Percentiles rank a stretch among this genome's conserved stretches.
These are phyloP conservation scores for Actinomortierella ambigua DNA, from an alignment of 371 early-diverging fungal genomes.

Conservation along the genomic window DNA sequence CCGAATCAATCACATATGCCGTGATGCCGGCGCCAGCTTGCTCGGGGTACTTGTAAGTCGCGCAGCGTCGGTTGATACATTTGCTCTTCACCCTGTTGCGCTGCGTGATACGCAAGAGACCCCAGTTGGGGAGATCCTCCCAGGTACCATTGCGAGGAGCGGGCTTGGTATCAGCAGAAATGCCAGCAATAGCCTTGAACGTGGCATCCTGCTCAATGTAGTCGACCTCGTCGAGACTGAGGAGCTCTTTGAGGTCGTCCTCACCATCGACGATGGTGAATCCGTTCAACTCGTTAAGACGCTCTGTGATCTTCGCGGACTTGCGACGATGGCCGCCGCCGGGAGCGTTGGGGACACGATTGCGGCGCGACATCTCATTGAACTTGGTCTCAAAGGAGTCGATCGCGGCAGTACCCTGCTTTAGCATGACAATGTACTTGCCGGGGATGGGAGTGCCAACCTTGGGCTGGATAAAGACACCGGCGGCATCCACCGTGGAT, in stretches of 20 bases:
- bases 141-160: constrained; percentile 13
- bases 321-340: background rate
- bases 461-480: background rate
- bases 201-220: constrained; percentile 59
- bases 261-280: background rate
- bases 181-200: constrained; percentile 35
- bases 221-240: constrained; percentile 43
- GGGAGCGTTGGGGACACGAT: too few relatives aligned
- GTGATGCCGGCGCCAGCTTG: constrained; percentile 64
- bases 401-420: too few relatives aligned
- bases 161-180: too few relatives aligned
- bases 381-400: too few relatives aligned
- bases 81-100: constrained; percentile 10
- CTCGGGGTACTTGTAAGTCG: constrained; percentile 53
- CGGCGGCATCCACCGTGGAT: background rate
- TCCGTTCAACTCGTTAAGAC: background rate
- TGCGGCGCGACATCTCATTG: too few relatives aligned
- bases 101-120: constrained; percentile 60
- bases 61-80: background rate
- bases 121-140: constrained; percentile 58
- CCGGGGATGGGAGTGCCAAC: constrained; percentile 8
- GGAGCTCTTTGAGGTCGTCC: constrained; percentile 14
- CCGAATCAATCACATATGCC: constrained; percentile 79
- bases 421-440: constrained; percentile 5
- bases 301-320: constrained; percentile 11